Percentiles rank a stretch among this genome's conserved stretches.
Conservation (phyloP, 306 rosid genomes). For the Nissolia schottii region DNA sequence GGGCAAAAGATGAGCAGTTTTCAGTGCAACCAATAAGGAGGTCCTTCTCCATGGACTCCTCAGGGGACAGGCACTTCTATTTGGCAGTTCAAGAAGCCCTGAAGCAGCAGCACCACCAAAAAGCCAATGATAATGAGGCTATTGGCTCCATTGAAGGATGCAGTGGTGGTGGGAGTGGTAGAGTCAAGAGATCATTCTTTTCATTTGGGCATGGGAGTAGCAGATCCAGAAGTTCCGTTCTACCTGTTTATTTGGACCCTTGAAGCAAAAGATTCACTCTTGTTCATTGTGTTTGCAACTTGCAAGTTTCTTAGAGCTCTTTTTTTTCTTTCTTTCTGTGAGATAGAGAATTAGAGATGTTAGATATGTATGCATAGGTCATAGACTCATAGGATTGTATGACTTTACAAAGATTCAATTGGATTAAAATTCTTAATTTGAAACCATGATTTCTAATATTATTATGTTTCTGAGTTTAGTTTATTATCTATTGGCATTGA, state of each 20-base stretch:
- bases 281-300: conserved; percentile 13
- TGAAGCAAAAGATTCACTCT: conserved; percentile 13
- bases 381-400: conserved; percentile 54
- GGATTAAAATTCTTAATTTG: conserved; percentile 22
- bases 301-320: conserved; percentile 26
- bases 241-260: conserved; percentile 60
- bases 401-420: conserved; percentile 45
- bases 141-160: conserved; percentile 49
- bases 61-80: conserved; percentile 68
- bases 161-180: conserved; percentile 50
- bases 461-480: background rate
- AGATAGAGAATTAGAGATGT: conserved; percentile 32
- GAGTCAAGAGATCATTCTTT: conserved; percentile 70
- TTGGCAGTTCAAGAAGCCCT: conserved; percentile 73
- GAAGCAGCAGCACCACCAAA: conserved; percentile 49
- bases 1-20: conserved; percentile 74
- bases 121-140: conserved; percentile 31
- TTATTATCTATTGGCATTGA: conserved; percentile 16
- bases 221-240: conserved; percentile 65
- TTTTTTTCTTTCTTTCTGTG: background rate
- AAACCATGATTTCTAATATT: conserved; percentile 8
- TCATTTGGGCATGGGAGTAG: conserved; percentile 78
- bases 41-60: conserved; percentile 91
- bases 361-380: conserved; percentile 49
- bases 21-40: conserved; percentile 80